Base-by-base conservation (phyloP, 139 green algal genomes). In the Chlorella vulgaris region DNA sequence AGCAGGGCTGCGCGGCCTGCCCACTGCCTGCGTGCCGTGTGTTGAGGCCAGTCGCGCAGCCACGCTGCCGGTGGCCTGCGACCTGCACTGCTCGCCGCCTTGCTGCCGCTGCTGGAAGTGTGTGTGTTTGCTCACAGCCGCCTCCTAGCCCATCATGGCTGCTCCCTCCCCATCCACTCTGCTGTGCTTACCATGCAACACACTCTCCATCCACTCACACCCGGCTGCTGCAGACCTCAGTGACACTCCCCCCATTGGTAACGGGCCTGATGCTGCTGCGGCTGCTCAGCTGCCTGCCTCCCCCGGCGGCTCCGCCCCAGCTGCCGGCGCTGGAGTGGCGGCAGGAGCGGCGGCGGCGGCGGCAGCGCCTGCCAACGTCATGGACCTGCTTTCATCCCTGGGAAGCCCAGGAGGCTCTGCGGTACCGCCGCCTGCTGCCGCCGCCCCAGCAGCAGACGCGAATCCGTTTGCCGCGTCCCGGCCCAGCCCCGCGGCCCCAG, bases 341-440 rank as follows among this genome's bases (percentile, higher is more conserved):
- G 78, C 71, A 7, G 69, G 39, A 31, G 53, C 75, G 24, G 53
- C 76, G 21, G 74, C 69, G 6, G 43, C 62, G 0, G 31, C 69
- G 5, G 51, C 81, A 35, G 50, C n/a, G 24, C 65, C 53, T 29
- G 50, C 78, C 13, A 79, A 29, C 35, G 75, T 81, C 26, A 83
- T 82, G 40, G 84, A 89, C 29, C 62, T 86, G 58, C 68, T 89
- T 13, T 62, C 60, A 19, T 60, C 75, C 13, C 61, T 81, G n/a
- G 60, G 61, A 1, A 38, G 53, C 55, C 70, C 70, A n/a, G n/a
- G n/a, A n/a, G n/a, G n/a, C 43, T 2, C 47, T 28, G 55, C 21
- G 18, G 39, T 8, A 7, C 55, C 58, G 29, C 31, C 60, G 7
- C 22, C 68, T 3, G 38, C 47, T 7, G 13, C 53, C 1, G 1